These are phyloP conservation scores for Hebeloma cylindrosporum DNA, from an alignment of 768 basidiomycete species.

Conservation along the genomic window DNA sequence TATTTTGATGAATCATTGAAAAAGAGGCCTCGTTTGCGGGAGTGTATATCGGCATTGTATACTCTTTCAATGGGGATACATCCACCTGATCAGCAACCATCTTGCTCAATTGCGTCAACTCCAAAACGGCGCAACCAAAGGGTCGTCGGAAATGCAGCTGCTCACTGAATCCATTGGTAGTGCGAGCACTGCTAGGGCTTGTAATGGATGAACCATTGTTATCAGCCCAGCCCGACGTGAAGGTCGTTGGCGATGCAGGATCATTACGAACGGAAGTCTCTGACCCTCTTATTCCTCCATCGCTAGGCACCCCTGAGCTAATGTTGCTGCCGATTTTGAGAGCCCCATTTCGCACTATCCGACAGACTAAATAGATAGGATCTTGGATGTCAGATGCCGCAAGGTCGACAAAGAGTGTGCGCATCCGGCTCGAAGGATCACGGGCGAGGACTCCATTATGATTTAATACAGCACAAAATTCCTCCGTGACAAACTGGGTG, in stretches of 20 bases:
- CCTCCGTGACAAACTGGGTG: constrained; percentile 88
- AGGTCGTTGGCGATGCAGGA: constrained; percentile 23
- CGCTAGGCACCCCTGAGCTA: constrained; percentile 45
- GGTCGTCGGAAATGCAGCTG: constrained; percentile 71
- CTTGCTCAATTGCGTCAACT: constrained; percentile 72
- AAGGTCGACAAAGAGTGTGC: constrained; percentile 90
- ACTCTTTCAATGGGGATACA: constrained; percentile 65
- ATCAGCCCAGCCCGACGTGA: constrained; percentile 22
- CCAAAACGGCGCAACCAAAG: constrained; percentile 94
- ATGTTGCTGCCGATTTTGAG: constrained; percentile 68
- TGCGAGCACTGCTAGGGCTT: constrained; percentile 24
- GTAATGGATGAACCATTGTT: constrained; percentile 9
- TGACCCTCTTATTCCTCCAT: constrained; percentile 51
- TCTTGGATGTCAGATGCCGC: constrained; percentile 82
- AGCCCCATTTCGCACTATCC: constrained; percentile 84
- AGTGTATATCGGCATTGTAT: constrained; percentile 85
- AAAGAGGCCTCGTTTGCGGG: constrained; percentile 83
- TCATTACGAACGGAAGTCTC: constrained; percentile 47
- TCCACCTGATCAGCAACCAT: constrained; percentile 66
- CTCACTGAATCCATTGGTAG: constrained; percentile 33
- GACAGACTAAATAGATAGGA: constrained; percentile 86
- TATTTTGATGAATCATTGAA: constrained; percentile 93
- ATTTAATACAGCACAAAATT: constrained; percentile 86
- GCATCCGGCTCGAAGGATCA: constrained; percentile 71
- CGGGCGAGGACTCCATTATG: constrained; percentile 88